A percentile compares a stretch with the other conserved stretches of the same genome.
phyloP scores from a whole-genome alignment of 768 basidiomycete genomes.

The Albatrellus ellisii region DNA sequence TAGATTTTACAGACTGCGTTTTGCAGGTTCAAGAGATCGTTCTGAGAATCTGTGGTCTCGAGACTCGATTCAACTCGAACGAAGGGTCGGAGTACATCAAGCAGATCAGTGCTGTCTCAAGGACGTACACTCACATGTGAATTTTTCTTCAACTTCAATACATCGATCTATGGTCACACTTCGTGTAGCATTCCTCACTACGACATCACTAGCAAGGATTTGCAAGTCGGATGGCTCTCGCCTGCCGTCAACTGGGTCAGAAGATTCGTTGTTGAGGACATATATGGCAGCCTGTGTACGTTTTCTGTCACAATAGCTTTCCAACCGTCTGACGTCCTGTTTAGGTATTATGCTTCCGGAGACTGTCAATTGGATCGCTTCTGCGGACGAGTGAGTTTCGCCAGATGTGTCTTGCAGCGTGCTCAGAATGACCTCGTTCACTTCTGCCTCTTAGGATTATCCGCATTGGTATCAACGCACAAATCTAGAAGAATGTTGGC shows the following conservation, averaged over 20 bases:
- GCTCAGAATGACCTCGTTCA: background rate
- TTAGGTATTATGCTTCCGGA: slow-evolving; percentile 50
- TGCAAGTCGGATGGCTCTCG: slow-evolving; percentile 21
- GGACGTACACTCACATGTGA: slow-evolving; percentile 43
- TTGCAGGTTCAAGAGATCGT: slow-evolving; percentile 32
- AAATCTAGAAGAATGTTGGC: background rate
- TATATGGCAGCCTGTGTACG: slow-evolving; percentile 46
- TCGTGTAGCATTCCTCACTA: slow-evolving; percentile 41
- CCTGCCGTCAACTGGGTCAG: slow-evolving; percentile 30
- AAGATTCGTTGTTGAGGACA: slow-evolving; percentile 40
- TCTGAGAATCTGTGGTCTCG: slow-evolving; percentile 35
- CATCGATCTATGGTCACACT: background rate
- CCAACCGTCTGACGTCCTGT: background rate
- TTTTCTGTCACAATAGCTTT: background rate
- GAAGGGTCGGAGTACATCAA: slow-evolving; percentile 21
- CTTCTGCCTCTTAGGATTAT: background rate
- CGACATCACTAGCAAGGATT: slow-evolving; percentile 31
- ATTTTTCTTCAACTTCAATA: slow-evolving; percentile 12
- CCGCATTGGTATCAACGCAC: background rate
- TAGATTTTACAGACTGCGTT: background rate
- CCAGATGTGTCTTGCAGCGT: background rate
- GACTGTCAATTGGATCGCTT: slow-evolving; percentile 41
- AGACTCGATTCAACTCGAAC: slow-evolving; percentile 26
- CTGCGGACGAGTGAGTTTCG: slow-evolving; percentile 36
- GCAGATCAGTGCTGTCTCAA: slow-evolving; percentile 29